Base-by-base conservation (phyloP, 305 asterid species). In the Fraxinus albicans region DNA sequence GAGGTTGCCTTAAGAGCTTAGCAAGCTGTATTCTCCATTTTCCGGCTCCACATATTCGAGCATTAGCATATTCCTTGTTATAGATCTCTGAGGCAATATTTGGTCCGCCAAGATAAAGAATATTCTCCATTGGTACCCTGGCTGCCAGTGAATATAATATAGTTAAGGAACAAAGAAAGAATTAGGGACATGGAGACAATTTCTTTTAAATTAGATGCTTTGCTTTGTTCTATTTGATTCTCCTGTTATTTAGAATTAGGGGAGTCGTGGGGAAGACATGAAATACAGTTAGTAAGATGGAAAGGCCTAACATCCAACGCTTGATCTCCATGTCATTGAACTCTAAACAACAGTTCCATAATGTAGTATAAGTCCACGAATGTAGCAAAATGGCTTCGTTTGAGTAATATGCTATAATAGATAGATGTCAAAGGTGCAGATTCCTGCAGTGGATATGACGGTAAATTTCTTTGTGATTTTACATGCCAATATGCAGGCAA, bases 21-120 rank as follows among this genome's bases (percentile, higher is more conserved):
- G 98, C 94, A n/a, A 94, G 93, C 17, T 91, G 89, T 69, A 88
- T 65, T 87, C 97, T 91, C 97, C 97, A 94, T 86, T 92, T 94
- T 1, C 90, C 93, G 2, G 94, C 89, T 6, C 97, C 98, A 82
- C 98, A 94, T 76, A 94, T 90, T 67, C 98, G 95, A 33, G 98
- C 98, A 82, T 94, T 94, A 19, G 98, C 98, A 67, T 94, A 94
- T 77, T 94, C 98, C 83, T 90, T 92, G 84, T 93, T 89, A 91
- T 94, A 94, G 40, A 94, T 94, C 90, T 94, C 97, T 1, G 98
- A 94, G 38, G 98, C 98, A 77, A 94, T 94, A 80, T 94, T 94
- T 31, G 98, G 97, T 58, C 98, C 98, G 6, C 98, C 97, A 15
- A 94, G 97, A 78, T 94, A 94, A 65, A 94, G 88, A 85, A 93